Conservation (phyloP, 1,284 basidiomycete species). For the Cutaneotrichosporon cavernicola region DNA sequence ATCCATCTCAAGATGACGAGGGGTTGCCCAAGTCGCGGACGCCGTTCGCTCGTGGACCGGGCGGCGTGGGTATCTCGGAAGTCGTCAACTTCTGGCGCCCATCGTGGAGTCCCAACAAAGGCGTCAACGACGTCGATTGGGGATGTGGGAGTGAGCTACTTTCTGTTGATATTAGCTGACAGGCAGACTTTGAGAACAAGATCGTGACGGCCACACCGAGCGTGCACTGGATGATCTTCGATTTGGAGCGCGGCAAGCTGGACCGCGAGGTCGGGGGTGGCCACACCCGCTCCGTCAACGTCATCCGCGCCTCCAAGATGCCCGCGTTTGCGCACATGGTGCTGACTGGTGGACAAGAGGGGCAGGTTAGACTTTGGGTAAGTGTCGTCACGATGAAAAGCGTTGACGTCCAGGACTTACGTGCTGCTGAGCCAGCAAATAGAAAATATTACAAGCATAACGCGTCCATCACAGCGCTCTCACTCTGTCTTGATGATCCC, state of each 20-base stretch:
- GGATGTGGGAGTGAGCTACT: slow-evolving; percentile 65
- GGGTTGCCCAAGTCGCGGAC: slow-evolving; percentile 5
- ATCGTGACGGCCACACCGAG: slow-evolving; percentile 77
- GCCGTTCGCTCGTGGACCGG: slow-evolving; percentile 38
- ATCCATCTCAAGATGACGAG: slow-evolving; percentile 18
- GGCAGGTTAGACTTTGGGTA: slow-evolving; percentile 78
- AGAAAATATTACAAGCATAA: slow-evolving; percentile 69
- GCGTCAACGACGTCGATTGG: slow-evolving; percentile 69
- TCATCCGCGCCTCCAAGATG: slow-evolving; percentile 61
- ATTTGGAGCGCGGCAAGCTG: slow-evolving; percentile 71
- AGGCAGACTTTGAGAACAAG: slow-evolving; percentile 69
- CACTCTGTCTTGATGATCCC: slow-evolving; percentile 68
- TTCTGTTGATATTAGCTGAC: not conserved
- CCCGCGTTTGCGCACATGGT: slow-evolving; percentile 65
- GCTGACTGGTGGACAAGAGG: slow-evolving; percentile 78
- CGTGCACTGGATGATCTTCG: slow-evolving; percentile 82
- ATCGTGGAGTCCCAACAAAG: slow-evolving; percentile 44
- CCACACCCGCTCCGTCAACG: slow-evolving; percentile 73
- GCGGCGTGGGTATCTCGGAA: slow-evolving; percentile 45
- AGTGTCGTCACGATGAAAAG: slow-evolving; percentile 27
- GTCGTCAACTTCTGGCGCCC: slow-evolving; percentile 51
- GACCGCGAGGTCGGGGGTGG: slow-evolving; percentile 68
- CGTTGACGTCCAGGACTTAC: slow-evolving; percentile 62
- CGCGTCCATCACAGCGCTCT: slow-evolving; percentile 67
- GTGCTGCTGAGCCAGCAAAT: slow-evolving; percentile 66